These are phyloP conservation scores for Pythium aristosporum DNA, from an alignment of 352 stramenopile species.

Conservation along the genomic window DNA sequence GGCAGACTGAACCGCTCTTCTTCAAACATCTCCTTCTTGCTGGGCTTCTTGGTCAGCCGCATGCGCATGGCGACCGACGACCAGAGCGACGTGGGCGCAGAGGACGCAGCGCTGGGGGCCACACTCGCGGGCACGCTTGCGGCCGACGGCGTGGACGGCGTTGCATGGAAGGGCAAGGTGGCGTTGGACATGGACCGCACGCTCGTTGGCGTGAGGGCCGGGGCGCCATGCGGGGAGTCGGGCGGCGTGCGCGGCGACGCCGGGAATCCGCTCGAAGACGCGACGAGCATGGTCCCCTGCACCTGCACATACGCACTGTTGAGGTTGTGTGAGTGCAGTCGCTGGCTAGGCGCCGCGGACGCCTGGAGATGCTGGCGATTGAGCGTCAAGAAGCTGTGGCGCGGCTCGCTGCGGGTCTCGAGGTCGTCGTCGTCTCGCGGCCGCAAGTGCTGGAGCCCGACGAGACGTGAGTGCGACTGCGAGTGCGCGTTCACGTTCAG, in stretches of 20 bases:
- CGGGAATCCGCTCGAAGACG: conserved; percentile 12
- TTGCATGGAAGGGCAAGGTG: conserved; percentile 7
- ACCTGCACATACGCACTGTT: conserved; percentile 24
- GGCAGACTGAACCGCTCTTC: conserved; percentile 56
- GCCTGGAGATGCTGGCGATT: background rate
- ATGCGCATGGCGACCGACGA: conserved; percentile 21
- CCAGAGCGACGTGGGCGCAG: conserved; percentile 18
- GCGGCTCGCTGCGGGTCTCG: conserved; percentile 8
- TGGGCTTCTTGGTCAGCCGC: conserved; percentile 36
- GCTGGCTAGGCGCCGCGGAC: conserved; percentile 5
- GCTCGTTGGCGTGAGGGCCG: conserved; percentile 18
- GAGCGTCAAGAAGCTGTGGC: conserved; percentile 14
- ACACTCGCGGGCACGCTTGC: background rate
- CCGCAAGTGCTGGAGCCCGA: conserved; percentile 23
- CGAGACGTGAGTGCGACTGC: background rate
- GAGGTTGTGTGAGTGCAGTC: conserved; percentile 20
- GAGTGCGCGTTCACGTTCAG: conserved; percentile 22
- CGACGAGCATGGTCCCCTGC: conserved; percentile 20
- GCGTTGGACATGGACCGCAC: conserved; percentile 12
- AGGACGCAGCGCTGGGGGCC: background rate
- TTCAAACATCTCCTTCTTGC: conserved; percentile 48
- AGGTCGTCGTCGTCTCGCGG: conserved; percentile 7
- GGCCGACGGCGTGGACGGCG: conserved; percentile 11
- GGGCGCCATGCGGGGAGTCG: conserved; percentile 9
- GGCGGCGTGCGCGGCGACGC: conserved; percentile 19